Conservation (phyloP, 805 yeast genomes). For the Candida dendrica region DNA sequence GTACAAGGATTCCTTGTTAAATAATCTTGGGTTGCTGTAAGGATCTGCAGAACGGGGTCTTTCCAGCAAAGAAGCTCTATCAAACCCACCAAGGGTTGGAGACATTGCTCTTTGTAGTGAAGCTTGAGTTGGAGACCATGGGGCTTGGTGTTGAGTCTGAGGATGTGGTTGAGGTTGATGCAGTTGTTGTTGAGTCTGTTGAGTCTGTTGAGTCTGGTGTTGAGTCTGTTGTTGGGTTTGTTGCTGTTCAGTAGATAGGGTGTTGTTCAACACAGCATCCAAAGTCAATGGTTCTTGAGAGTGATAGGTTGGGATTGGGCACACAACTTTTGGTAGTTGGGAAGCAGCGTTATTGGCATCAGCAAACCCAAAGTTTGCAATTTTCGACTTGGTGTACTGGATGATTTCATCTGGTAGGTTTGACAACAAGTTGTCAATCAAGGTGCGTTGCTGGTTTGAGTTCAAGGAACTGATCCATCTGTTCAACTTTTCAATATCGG, state of each 20-base stretch:
- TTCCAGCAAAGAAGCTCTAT: conserved; percentile 14
- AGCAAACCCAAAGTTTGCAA: conserved; percentile 25
- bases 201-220: no score
- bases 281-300: conserved; percentile 29
- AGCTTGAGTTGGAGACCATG: conserved; percentile 27
- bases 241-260: conserved; percentile 17
- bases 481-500: conserved; percentile 42
- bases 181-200: no score
- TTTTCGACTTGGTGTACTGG: conserved; percentile 38
- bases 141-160: no score
- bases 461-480: conserved; percentile 44
- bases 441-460: conserved; percentile 43
- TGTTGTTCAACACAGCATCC: conserved; percentile 30
- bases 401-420: conserved; percentile 45
- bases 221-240: no score
- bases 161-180: no score
- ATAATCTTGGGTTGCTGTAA: conserved; percentile 9
- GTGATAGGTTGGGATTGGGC: conserved; percentile 13
- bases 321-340: conserved; percentile 7
- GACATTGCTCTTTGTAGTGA: conserved; percentile 25
- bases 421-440: conserved; percentile 47
- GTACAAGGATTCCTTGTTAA: no score
- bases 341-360: conserved; percentile 15
- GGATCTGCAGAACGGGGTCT: conserved; percentile 41
- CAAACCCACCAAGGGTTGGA: conserved; percentile 10